Conservation (phyloP, 2,329 filamentous ascomycete genomes). For the Ascochyta rabiei region DNA sequence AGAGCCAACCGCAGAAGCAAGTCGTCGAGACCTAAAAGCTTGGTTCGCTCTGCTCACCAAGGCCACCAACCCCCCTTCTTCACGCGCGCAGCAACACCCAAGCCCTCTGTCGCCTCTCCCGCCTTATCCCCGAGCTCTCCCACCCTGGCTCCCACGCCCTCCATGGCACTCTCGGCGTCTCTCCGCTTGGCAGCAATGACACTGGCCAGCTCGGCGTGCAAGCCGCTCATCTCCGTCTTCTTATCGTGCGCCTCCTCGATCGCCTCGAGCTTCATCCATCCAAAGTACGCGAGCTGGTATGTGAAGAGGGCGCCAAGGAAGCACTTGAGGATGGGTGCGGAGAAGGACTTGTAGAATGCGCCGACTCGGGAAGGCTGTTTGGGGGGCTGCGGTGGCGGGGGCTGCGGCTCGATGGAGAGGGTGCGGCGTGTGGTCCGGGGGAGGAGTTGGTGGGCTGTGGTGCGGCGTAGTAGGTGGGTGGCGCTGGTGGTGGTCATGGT, state of each 20-base stretch:
- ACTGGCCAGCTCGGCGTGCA: slow-evolving; percentile 32
- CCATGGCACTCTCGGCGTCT: slow-evolving; percentile 12
- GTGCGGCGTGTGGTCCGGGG: neutral
- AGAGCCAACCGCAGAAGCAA: no score
- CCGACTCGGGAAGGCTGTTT: slow-evolving; percentile 36
- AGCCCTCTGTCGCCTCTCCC: slow-evolving; percentile 20
- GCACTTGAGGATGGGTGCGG: slow-evolving; percentile 74
- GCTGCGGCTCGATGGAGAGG: slow-evolving; percentile 8
- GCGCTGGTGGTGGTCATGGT: slow-evolving; percentile 3
- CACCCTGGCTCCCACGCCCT: slow-evolving; percentile 17
- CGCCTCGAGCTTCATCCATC: slow-evolving; percentile 75
- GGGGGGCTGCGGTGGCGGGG: slow-evolving; percentile 44
- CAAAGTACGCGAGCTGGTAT: slow-evolving; percentile 78
- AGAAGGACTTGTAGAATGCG: slow-evolving; percentile 76
- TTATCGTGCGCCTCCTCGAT: slow-evolving; percentile 69
- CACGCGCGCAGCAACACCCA: slow-evolving; percentile 19
- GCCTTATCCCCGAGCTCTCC: slow-evolving; percentile 23
- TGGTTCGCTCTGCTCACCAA: slow-evolving; percentile 19
- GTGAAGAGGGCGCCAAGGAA: slow-evolving; percentile 76
- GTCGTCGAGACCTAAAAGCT: no score
- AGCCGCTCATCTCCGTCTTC: slow-evolving; percentile 23
- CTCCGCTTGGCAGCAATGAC: slow-evolving; percentile 27
- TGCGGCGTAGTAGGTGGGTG: slow-evolving; percentile 4
- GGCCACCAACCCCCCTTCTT: slow-evolving; percentile 34
- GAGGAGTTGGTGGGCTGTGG: neutral